phyloP scores from a whole-genome alignment of 2,329 filamentous ascomycete species.

The Cordyceps pruinosa region DNA sequence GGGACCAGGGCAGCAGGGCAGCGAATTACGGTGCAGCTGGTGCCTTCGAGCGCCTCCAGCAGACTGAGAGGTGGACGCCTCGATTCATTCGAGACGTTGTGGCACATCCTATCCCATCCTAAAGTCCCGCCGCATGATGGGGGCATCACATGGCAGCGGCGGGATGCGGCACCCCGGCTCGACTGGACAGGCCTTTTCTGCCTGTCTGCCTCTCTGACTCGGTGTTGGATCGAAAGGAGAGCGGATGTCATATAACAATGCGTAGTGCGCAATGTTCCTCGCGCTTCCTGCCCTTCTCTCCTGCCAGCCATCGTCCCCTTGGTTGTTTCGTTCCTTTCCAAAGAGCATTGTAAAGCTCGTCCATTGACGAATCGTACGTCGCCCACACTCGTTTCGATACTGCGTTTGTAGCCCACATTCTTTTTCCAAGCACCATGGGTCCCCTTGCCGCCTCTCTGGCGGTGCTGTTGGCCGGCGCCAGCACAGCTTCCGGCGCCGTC shows the following conservation, averaged over 20 bases:
- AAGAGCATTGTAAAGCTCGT: slow-evolving; percentile 7
- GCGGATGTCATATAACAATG: neutral
- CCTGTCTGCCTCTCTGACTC: too few relatives aligned
- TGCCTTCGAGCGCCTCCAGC: too few relatives aligned
- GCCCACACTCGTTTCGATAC: neutral
- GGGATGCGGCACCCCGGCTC: neutral
- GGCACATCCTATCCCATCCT: neutral
- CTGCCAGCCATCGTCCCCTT: neutral
- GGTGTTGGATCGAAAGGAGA: neutral
- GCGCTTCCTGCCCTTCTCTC: neutral
- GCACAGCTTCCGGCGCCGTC: slow-evolving; percentile 2
- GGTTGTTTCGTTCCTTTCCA: neutral
- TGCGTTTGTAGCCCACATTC: neutral
- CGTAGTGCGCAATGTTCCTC: neutral
- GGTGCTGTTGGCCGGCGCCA: neutral
- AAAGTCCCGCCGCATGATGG: neutral
- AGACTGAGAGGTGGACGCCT: neutral
- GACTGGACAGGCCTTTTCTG: neutral
- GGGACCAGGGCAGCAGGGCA: too few relatives aligned
- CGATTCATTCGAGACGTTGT: neutral
- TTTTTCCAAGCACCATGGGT: slow-evolving; percentile 3
- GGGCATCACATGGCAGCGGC: neutral
- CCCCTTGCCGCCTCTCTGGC: neutral
- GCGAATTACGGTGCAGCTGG: too few relatives aligned
- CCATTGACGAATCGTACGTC: slow-evolving; percentile 13